These are phyloP conservation scores for Aspergillus sp. DNA, from an alignment of 2,329 filamentous ascomycete species.

Conservation along the genomic window DNA sequence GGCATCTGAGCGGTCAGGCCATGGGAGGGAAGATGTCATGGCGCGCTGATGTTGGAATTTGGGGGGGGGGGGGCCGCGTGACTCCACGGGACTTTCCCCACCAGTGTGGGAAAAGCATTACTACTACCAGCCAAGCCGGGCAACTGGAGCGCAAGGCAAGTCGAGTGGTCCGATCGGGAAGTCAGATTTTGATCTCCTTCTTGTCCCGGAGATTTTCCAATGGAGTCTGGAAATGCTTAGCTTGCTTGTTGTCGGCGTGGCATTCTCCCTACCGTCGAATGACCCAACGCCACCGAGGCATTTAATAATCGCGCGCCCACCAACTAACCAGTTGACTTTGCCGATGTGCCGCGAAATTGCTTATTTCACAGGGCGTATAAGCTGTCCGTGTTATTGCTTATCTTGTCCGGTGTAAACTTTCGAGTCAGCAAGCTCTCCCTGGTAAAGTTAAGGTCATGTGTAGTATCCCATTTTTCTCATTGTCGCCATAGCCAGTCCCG, in stretches of 20 bases:
- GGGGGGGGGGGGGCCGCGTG: not conserved
- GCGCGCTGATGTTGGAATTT: not conserved
- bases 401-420: not conserved
- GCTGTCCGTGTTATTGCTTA: not conserved
- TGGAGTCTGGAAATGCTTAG: not conserved
- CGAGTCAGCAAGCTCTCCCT: not conserved
- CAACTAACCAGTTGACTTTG: too few relatives aligned
- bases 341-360: not conserved
- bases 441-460: not conserved
- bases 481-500: not conserved
- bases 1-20: not conserved
- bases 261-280: not conserved
- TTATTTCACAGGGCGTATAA: not conserved
- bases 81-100: not conserved
- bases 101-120: not conserved
- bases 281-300: not conserved
- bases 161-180: not conserved
- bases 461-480: not conserved
- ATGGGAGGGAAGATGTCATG: constrained; percentile 2
- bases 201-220: not conserved
- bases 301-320: not conserved
- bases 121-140: not conserved
- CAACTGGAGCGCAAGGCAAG: not conserved
- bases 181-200: not conserved
- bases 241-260: not conserved